phyloP scores from a whole-genome alignment of 2,329 filamentous ascomycete species.

The Fusarium gaditjirri region DNA sequence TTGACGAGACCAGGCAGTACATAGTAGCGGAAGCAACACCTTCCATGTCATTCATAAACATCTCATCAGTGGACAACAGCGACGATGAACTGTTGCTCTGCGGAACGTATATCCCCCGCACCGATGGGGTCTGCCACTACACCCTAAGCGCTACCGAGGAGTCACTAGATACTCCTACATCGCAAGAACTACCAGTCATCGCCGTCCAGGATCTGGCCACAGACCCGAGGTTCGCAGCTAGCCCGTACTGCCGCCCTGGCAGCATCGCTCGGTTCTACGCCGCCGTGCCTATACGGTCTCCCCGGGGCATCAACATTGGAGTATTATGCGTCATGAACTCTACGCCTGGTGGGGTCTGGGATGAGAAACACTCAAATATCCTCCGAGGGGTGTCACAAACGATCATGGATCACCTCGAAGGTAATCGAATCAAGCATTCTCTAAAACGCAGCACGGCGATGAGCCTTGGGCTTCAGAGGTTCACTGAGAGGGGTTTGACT shows the following conservation, averaged over 20 bases:
- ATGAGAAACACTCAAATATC: rapidly evolving
- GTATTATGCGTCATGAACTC: not conserved
- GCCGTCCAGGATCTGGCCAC: not conserved
- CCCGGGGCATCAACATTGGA: conserved; percentile 4
- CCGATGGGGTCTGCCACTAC: not conserved
- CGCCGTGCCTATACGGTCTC: not conserved
- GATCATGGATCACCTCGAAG: not conserved
- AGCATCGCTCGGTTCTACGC: not conserved
- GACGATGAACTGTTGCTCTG: not conserved
- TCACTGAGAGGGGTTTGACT: not conserved
- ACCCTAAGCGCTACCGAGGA: not conserved
- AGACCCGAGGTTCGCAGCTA: not conserved
- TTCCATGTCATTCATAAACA: not conserved
- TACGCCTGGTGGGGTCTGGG: not conserved
- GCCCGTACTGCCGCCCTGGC: not conserved
- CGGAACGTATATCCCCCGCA: not conserved
- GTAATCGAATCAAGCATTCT: not conserved
- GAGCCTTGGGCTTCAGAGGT: not conserved
- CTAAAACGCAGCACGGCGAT: not conserved
- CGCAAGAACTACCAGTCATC: not conserved
- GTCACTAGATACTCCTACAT: not conserved
- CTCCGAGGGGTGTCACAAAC: not conserved
- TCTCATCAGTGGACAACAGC: not conserved
- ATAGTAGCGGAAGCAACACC: not conserved
- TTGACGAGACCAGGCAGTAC: not conserved